Evolutionary conservation across 305 asterid species (phyloP), one percentile per base, ranked within the genome.

Genomic region (Fraxinus angustifolia): DNA sequence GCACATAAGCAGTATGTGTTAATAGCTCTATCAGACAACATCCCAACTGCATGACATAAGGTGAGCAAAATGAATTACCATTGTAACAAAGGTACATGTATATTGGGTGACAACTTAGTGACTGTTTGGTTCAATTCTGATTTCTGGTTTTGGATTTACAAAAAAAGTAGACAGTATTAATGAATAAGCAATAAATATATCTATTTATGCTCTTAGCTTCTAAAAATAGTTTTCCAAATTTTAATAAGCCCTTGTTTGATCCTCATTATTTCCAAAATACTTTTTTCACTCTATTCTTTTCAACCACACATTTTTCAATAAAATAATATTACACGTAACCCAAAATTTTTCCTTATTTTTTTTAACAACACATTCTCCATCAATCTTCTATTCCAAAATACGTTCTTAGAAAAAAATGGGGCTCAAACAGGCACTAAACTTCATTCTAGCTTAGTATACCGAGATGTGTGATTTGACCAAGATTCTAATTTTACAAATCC

Each of bases 1-100:
- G 97, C 77, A 95, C 93, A 85, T 91, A 91, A 85, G 99, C 99
- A 86, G 93, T 91, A 87, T 92, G 97, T 12, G 88, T 90, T 74
- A 95, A 84, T 89, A 95, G 86, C 48, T 92, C 93, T 86, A 95
- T 80, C 83, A 95, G 93, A 82, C 93, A 91, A 85, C 97, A 95
- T 84, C 99, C 99, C 90, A 95, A 88, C 99, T 95, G 99, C 89
- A 85, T 53, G 83, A 86, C 67, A 81, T 60, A 82, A 78, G 73
- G 75, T 45, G 58, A 50, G 45, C 77, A 34, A 75, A 76, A 87
- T 75, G 60, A 78, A 60, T 70, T 40, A 31, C 5, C 80, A 58
- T 83, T 21, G 82, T 82, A 78, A 83, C 38, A 73, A 70, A 78
- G 70, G 72, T 60, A 45, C 28, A 31, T 42, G 77, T 34, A 77